Conservation (phyloP, 148 eudicot species). For the Drosera capensis region DNA sequence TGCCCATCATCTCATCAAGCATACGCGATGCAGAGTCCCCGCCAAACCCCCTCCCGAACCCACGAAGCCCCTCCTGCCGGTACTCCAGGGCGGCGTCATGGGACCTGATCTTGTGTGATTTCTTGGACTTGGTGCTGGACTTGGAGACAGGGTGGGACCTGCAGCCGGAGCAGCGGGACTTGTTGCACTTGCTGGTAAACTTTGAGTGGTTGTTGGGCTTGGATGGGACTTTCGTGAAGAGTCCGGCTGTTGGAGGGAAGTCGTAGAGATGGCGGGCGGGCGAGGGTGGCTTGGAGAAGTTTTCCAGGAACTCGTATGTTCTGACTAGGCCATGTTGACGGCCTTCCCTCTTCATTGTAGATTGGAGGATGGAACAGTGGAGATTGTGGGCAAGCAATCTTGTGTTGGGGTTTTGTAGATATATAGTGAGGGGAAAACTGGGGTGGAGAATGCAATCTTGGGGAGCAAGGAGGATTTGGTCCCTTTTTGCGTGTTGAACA, state of each 20-base stretch:
- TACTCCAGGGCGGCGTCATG: conserved; percentile 8
- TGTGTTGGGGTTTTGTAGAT: too few species aligned
- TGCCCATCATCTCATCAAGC: conserved; percentile 18
- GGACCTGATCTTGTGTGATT: conserved; percentile 21
- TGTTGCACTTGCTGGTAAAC: conserved; percentile 55
- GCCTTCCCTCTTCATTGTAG: conserved; percentile 76
- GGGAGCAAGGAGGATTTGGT: too few species aligned
- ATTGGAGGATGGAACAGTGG: background rate
- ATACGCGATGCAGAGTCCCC: conserved; percentile 26
- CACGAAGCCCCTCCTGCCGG: conserved; percentile 15
- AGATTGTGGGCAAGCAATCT: too few species aligned
- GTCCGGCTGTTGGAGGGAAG: conserved; percentile 39
- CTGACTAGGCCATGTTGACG: conserved; percentile 59
- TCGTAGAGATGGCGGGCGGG: conserved; percentile 10
- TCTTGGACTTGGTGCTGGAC: conserved; percentile 51
- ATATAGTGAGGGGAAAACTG: too few species aligned
- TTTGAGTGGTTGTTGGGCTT: conserved; percentile 84
- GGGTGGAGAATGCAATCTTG: too few species aligned
- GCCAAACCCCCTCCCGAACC: conserved; percentile 9
- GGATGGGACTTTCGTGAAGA: conserved; percentile 37
- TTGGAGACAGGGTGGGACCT: conserved; percentile 32
- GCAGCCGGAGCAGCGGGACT: conserved; percentile 27
- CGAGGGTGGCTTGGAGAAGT: conserved; percentile 4
- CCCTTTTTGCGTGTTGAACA: too few species aligned
- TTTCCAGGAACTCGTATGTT: conserved; percentile 14